A percentile compares a stretch with the other conserved stretches of the same genome.
phyloP scores from a whole-genome alignment of 1,284 basidiomycete genomes.

The Trichosporon sp. region DNA sequence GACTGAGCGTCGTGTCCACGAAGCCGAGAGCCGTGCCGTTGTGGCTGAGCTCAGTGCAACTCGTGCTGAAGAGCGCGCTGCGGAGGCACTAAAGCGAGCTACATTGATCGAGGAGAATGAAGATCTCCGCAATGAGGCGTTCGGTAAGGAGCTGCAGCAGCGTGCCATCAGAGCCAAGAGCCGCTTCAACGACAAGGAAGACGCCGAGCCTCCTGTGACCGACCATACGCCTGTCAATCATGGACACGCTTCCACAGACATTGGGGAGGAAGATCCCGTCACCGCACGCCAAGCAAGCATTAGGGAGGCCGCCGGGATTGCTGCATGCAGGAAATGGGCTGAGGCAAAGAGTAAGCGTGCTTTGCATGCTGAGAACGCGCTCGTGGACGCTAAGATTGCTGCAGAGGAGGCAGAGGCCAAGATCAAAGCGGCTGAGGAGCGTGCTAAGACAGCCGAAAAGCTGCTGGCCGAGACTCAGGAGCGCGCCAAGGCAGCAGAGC shows the following conservation, averaged over 20 bases:
- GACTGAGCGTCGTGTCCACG: background rate
- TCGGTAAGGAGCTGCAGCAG: background rate
- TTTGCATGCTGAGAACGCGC: background rate
- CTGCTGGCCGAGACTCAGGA: background rate
- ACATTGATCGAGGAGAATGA: no score
- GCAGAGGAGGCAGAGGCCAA: background rate
- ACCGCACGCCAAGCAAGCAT: no score
- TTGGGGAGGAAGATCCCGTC: no score
- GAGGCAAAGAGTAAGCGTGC: no score
- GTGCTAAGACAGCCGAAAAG: background rate
- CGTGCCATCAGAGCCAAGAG: no score
- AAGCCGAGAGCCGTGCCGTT: background rate
- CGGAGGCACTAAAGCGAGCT: no score
- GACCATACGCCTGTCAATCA: no score
- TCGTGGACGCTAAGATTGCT: background rate
- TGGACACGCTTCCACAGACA: no score
- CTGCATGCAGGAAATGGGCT: no score
- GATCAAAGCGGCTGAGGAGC: background rate
- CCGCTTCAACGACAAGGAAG: no score
- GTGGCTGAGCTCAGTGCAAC: background rate
- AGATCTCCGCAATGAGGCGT: background rate
- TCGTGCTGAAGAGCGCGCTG: background rate
- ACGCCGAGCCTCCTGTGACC: no score
- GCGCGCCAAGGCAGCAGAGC: background rate
- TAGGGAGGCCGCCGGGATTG: no score